Evolutionary conservation across 352 stramenopile genomes (phyloP), one percentile per base, ranked within the genome.

Genomic region (Phytophthora fragariaefolia): DNA sequence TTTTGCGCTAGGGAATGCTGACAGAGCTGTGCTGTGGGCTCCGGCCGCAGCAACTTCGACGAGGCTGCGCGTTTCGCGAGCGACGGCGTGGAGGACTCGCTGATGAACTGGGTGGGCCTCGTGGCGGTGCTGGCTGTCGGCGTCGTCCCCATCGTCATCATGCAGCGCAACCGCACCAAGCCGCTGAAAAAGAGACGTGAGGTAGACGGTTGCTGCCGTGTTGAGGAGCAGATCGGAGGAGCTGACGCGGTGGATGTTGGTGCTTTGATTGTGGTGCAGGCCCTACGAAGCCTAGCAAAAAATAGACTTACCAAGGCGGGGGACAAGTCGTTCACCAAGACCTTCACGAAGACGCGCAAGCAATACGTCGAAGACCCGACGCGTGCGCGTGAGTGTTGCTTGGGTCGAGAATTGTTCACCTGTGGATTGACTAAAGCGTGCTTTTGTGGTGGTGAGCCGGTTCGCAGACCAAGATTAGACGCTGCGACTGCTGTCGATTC

Each of bases 121-220:
- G 63, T 85, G 51, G 75, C 77, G 20, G 76, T 92, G 30, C 40
- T 90, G 43, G 63, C 75, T 10, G 30, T 87, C 23, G 81, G 84
- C 30, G 43, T 92, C 47, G 56, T 82, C 30, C 84, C 84, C 17
- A 89, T 92, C 59, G 63, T 91, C 42, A 43, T 91, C 54, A 90
- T 92, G 77, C 83, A 90, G 66, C 82, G 81, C 63, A 87, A 88
- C 72, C 82, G 82, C 65, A 85, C 75, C 50, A 91, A 91, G 63
- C 78, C 80, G 9, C 17, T 86, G 52, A 90, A 89, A 75, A 90
- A 88, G 55, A 76, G 80, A 82, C 82, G 82, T 80, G 82, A 91
- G 74, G 82, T 91, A 83, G 63, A 67, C 64, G 9, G 68, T 63
- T 60, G 17, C 46, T 66, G 24, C 17, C 64, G 15, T 28, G 49